A percentile compares a stretch with the other conserved stretches of the same genome.
Conservation (phyloP, 164 flowering plant species). For the Protea cynaroides region DNA sequence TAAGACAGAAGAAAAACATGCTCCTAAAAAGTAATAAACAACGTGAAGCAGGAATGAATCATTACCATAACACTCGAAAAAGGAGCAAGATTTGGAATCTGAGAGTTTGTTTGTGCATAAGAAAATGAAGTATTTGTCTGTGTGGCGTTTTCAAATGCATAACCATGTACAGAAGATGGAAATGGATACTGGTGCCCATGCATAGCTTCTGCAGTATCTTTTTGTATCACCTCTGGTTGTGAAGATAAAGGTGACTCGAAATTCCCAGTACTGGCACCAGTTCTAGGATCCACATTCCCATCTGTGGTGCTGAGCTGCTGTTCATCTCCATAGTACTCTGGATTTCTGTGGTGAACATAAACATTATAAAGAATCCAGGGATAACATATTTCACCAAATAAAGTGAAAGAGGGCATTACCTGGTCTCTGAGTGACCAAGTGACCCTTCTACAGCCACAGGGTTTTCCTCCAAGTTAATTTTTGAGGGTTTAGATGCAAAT, state of each 20-base stretch:
- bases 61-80: conserved; percentile 72
- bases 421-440: conserved; percentile 44
- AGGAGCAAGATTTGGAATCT: conserved; percentile 63
- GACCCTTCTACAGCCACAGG: conserved; percentile 40
- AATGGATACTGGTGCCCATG: conserved; percentile 58
- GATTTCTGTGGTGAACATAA: conserved; percentile 42
- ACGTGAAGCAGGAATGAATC: neutral
- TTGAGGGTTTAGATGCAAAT: conserved; percentile 38
- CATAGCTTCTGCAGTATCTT: conserved; percentile 41
- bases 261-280: conserved; percentile 29
- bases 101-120: conserved; percentile 53
- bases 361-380: neutral
- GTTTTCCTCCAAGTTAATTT: conserved; percentile 48
- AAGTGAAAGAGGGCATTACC: conserved; percentile 32
- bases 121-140: conserved; percentile 46
- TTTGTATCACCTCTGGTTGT: conserved; percentile 58
- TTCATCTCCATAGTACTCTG: conserved; percentile 74
- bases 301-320: conserved; percentile 52
- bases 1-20: neutral
- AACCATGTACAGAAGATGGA: conserved; percentile 58
- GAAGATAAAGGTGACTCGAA: conserved; percentile 55
- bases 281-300: conserved; percentile 43
- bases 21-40: neutral
- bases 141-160: conserved; percentile 51
- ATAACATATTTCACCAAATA: no score